Conservation (phyloP, 2,329 filamentous ascomycete species). For the Colletotrichum sp. region DNA sequence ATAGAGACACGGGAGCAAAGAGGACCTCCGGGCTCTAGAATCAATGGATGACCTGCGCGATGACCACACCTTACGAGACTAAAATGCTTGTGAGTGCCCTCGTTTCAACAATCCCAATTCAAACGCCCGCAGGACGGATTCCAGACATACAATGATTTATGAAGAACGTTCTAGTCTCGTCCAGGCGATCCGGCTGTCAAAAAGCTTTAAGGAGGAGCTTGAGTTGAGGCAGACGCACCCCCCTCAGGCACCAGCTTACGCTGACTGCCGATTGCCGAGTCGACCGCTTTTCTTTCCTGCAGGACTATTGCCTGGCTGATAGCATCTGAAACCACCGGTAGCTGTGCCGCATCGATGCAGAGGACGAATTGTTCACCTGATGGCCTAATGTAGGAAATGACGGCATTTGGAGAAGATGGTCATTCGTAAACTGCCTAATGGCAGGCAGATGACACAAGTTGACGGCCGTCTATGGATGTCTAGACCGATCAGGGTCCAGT, state of each 20-base stretch:
- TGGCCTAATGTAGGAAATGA: neutral
- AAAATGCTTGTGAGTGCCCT: neutral
- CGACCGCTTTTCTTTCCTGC: neutral
- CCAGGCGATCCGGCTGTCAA: neutral
- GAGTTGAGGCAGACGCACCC: neutral
- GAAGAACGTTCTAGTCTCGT: neutral
- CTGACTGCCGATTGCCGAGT: neutral
- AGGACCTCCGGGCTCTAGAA: slow-evolving; percentile 16
- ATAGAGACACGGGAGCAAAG: slow-evolving; percentile 17
- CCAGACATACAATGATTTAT: neutral
- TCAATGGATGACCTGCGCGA: slow-evolving; percentile 20
- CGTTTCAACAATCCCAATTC: neutral
- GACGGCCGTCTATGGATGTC: neutral
- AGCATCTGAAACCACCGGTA: neutral
- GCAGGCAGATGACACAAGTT: neutral
- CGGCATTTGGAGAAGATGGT: neutral
- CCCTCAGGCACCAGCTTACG: neutral
- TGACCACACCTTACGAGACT: neutral
- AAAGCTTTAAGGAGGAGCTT: neutral
- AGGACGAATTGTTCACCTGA: neutral
- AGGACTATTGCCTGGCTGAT: neutral
- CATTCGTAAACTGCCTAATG: neutral
- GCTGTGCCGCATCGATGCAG: neutral
- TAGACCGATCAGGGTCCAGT: neutral
- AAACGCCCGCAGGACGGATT: neutral